Base-by-base conservation (phyloP, 148 eudicot species). In the Tetragonia tetragonoides region DNA sequence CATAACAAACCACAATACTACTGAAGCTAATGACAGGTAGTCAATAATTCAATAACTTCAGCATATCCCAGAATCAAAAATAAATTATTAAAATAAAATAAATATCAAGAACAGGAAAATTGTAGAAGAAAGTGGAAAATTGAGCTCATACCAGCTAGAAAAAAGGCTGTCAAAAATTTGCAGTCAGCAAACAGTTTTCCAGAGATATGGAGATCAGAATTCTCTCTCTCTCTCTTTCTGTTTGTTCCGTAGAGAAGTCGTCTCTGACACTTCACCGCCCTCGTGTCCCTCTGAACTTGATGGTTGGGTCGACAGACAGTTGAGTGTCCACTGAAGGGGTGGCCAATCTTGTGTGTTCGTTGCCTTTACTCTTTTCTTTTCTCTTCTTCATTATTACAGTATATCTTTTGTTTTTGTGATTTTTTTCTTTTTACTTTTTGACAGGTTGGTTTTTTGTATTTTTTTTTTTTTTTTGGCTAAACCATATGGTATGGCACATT, bases 251-350 rank as follows among this genome's bases (percentile, higher is more conserved):
- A 5, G 53, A 12, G 38, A 41, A 61, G 66, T 15, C 60, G 77
- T 75, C 10, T 63, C 39, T 75, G 77, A 75, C 59, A 66, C 57
- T 56, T 53, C 77, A 75, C 77, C 77, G 77, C 28, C 77, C 77
- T 75, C 69, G 77, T 75, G 77, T 61, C 10, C 34, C 41, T 34
- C 37, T 54, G 23, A 49, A 56, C 54, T 68, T 63, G 49, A 41
- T 68, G 77, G 77, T 75, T 75, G 69, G 69, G 77, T 65, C 54
- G 68, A 62, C 69, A 75, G 68, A 61, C 56, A 74, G 77, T 75
- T 63, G 77, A 75, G 42, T 62, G 57, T 46, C 41, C 6, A 64
- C 40, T 40, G 44, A 60, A 60, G 76, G 53, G 67, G 67, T 74
- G 77, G 40, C 77, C 23, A 62, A 41, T 75, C 49, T 62, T 57